These are phyloP conservation scores for Arabis hirsuta DNA, from an alignment of 345 rosid genomes.

Conservation along the genomic window DNA sequence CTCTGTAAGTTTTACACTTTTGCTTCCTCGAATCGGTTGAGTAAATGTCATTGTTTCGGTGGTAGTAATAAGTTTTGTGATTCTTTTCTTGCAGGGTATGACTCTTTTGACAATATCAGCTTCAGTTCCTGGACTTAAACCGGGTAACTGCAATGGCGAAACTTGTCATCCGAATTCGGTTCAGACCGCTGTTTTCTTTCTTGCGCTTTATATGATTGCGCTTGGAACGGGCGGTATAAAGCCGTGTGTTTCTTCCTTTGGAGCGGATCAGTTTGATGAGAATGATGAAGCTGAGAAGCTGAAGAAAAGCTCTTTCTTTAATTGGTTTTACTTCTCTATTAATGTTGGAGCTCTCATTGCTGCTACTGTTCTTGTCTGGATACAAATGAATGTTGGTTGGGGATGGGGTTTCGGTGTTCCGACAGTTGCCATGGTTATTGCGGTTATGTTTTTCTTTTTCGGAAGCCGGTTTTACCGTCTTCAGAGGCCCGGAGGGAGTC, in stretches of 20 bases:
- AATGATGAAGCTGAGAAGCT: slow-evolving; percentile 70
- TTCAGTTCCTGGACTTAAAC: slow-evolving; percentile 73
- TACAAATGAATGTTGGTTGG: slow-evolving; percentile 98
- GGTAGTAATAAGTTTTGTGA: background rate
- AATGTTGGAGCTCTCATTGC: slow-evolving; percentile 90
- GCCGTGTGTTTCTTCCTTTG: slow-evolving; percentile 96
- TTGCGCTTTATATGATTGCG: slow-evolving; percentile 84
- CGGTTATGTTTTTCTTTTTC: slow-evolving; percentile 73
- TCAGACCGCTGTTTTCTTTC: slow-evolving; percentile 62
- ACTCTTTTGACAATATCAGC: slow-evolving; percentile 80
- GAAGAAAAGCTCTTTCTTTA: slow-evolving; percentile 90
- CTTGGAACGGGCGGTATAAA: slow-evolving; percentile 97
- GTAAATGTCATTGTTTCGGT: background rate
- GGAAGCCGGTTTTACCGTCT: slow-evolving; percentile 73
- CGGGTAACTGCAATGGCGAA: slow-evolving; percentile 53
- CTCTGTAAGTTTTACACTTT: slow-evolving; percentile 56
- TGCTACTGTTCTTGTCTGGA: slow-evolving; percentile 87
- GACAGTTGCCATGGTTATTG: slow-evolving; percentile 79
- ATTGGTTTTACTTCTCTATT: slow-evolving; percentile 95
- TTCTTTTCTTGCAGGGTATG: slow-evolving; percentile 69
- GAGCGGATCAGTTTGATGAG: slow-evolving; percentile 97
- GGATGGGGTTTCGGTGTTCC: slow-evolving; percentile 97
- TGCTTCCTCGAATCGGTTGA: background rate
- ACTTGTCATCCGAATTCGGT: slow-evolving; percentile 60
- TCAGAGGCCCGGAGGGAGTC: slow-evolving; percentile 94